These are phyloP conservation scores for Trypanosoma vivax DNA, from an alignment of 208 protist species.

Conservation along the genomic window DNA sequence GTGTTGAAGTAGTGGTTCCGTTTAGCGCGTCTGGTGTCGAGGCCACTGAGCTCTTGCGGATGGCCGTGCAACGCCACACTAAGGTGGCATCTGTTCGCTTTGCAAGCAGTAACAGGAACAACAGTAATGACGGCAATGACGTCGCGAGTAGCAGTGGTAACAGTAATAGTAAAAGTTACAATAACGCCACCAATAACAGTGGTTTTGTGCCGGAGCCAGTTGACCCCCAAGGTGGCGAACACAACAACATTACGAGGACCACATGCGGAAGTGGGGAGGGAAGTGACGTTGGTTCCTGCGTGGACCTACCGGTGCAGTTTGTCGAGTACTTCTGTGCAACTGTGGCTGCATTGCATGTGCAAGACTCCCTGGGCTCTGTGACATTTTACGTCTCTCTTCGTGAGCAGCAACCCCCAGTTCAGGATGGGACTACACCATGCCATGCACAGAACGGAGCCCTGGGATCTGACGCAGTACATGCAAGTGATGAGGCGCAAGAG, in stretches of 20 bases:
- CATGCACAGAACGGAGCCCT: too few species aligned
- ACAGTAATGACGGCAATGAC: not conserved
- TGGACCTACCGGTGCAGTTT: not conserved
- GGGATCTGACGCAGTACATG: not conserved
- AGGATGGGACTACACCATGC: too few species aligned
- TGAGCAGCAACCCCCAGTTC: too few species aligned
- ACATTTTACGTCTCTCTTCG: conserved; percentile 16
- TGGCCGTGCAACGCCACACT: not conserved
- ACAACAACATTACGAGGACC: not conserved
- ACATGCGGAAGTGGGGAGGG: not conserved
- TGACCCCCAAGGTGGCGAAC: not conserved
- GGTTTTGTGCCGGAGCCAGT: conserved; percentile 19
- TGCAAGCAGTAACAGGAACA: not conserved
- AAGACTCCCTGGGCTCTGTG: conserved; percentile 55
- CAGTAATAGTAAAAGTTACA: too few species aligned
- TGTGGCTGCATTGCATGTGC: conserved; percentile 32
- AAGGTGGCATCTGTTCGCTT: not conserved
- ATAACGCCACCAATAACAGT: too few species aligned
- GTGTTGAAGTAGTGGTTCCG: conserved; percentile 34
- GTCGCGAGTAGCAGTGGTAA: too few species aligned
- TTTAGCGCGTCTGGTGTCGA: conserved; percentile 33
- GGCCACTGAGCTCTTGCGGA: conserved; percentile 16
- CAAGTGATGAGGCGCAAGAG: not conserved
- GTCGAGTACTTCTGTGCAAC: conserved; percentile 7
- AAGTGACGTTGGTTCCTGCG: not conserved